Percentiles rank a stretch among this genome's conserved stretches.
phyloP scores from a whole-genome alignment of 2,329 filamentous ascomycete species.

The Dichotomopilus funicola region DNA sequence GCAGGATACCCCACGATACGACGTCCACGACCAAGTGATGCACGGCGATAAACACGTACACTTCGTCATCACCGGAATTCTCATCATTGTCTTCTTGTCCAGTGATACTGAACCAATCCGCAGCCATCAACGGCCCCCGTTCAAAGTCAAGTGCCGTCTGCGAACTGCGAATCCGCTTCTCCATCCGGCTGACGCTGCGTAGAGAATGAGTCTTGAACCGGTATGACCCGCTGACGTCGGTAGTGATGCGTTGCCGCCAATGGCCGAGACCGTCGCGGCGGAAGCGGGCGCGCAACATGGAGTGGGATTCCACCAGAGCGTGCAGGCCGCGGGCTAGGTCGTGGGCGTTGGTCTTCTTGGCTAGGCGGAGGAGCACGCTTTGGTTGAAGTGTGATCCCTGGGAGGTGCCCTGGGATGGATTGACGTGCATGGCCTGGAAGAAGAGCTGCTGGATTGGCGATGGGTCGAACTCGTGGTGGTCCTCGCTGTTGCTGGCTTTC shows the following conservation, averaged over 20 bases:
- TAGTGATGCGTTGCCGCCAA: conserved; percentile 27
- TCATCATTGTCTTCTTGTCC: neutral
- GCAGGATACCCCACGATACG: conserved; percentile 40
- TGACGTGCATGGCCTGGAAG: conserved; percentile 27
- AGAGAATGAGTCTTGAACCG: conserved; percentile 20
- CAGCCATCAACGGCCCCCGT: conserved; percentile 24
- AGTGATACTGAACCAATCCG: conserved; percentile 17
- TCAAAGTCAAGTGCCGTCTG: conserved; percentile 19
- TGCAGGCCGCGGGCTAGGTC: conserved; percentile 22
- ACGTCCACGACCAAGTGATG: conserved; percentile 38
- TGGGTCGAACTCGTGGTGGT: conserved; percentile 32
- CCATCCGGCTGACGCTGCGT: conserved; percentile 11
- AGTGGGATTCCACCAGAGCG: conserved; percentile 27
- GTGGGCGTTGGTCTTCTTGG: conserved; percentile 16
- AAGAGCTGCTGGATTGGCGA: conserved; percentile 42
- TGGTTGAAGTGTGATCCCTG: conserved; percentile 37
- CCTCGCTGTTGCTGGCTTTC: conserved; percentile 11
- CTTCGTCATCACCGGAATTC: neutral
- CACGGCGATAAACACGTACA: conserved; percentile 26
- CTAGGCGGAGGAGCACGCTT: conserved; percentile 33
- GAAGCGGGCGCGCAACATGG: conserved; percentile 34
- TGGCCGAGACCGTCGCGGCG: conserved; percentile 9
- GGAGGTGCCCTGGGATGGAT: conserved; percentile 5
- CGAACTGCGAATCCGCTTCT: conserved; percentile 19
- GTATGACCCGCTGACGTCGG: conserved; percentile 18